Evolutionary conservation across 2,329 filamentous ascomycete genomes (phyloP).

Genomic region (Alternaria burnsii): DNA sequence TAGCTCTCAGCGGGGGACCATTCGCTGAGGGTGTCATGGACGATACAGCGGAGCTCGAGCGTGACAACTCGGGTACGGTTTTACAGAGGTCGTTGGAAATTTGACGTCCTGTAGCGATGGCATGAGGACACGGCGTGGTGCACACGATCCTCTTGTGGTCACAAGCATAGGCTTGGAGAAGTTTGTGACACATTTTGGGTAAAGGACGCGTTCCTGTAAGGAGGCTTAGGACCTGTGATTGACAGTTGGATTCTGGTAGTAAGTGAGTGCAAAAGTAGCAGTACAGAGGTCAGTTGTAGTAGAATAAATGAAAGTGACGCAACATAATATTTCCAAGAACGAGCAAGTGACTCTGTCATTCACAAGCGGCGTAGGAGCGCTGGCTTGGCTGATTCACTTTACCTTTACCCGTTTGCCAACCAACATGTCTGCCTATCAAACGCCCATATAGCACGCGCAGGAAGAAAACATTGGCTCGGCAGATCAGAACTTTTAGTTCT

Average conservation of each 20-base stretch:
- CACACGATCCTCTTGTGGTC: constrained; percentile 34
- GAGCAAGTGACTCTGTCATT: not conserved
- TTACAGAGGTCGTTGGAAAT: not conserved
- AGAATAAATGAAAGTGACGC: not conserved
- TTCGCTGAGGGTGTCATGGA: constrained; percentile 4
- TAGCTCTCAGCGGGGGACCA: constrained; percentile 2
- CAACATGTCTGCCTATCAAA: not conserved
- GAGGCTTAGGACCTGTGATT: not conserved
- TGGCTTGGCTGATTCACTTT: not conserved
- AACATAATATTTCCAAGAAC: not conserved
- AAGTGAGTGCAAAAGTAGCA: not conserved
- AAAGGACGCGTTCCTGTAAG: not conserved
- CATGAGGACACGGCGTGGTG: constrained; percentile 38
- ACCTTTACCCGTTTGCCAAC: not conserved
- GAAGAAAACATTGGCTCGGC: not conserved
- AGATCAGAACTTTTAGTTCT: constrained; percentile 8
- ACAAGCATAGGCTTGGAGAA: constrained; percentile 40
- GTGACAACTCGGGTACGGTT: constrained; percentile 3
- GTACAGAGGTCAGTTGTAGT: not conserved
- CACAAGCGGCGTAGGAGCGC: not conserved
- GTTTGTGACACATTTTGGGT: constrained; percentile 35
- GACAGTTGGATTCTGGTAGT: not conserved
- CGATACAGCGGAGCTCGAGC: constrained; percentile 19
- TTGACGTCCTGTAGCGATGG: constrained; percentile 4
- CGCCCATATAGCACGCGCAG: not conserved